Conservation (phyloP, 495 filamentous ascomycete species). For the Talaromyces nanjingensis region DNA sequence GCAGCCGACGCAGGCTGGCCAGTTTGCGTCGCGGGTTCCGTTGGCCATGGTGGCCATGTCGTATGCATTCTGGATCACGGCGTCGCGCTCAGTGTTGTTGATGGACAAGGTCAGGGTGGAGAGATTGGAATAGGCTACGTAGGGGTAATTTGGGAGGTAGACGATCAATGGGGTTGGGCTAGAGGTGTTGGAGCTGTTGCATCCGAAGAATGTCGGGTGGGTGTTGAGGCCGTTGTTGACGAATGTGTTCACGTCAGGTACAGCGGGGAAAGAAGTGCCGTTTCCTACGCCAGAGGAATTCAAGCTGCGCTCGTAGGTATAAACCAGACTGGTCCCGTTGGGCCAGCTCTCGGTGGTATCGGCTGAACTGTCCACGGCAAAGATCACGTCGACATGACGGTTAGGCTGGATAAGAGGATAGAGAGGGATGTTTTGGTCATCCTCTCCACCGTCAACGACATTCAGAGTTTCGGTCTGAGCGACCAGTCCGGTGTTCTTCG, state of each 20-base stretch:
- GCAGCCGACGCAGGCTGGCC: slow-evolving; percentile 75
- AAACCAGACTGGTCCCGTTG: slow-evolving; percentile 74
- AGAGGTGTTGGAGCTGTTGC: slow-evolving; percentile 54
- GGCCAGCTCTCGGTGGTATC: slow-evolving; percentile 74
- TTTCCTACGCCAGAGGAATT: slow-evolving; percentile 52
- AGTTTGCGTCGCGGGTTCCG: slow-evolving; percentile 57
- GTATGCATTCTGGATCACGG: slow-evolving; percentile 73
- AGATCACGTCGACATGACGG: slow-evolving; percentile 79
- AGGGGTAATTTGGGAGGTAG: slow-evolving; percentile 80
- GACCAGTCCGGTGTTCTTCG: slow-evolving; percentile 51
- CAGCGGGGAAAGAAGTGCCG: slow-evolving; percentile 71
- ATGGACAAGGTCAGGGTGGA: slow-evolving; percentile 61
- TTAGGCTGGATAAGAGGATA: slow-evolving; percentile 72
- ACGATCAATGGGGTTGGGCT: slow-evolving; percentile 59
- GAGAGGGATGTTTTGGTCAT: slow-evolving; percentile 81
- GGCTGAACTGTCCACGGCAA: slow-evolving; percentile 79
- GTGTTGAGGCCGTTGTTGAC: slow-evolving; percentile 76
- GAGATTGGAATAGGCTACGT: slow-evolving; percentile 60
- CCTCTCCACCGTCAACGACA: slow-evolving; percentile 79
- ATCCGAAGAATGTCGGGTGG: slow-evolving; percentile 87
- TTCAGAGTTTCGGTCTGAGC: slow-evolving; percentile 49
- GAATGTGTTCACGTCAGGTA: slow-evolving; percentile 79
- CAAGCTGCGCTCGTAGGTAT: slow-evolving; percentile 68
- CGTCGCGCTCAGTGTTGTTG: slow-evolving; percentile 55
- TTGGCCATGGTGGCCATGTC: slow-evolving; percentile 76